phyloP scores from a whole-genome alignment of 805 yeast genomes.

The Grigorovia humatica region DNA sequence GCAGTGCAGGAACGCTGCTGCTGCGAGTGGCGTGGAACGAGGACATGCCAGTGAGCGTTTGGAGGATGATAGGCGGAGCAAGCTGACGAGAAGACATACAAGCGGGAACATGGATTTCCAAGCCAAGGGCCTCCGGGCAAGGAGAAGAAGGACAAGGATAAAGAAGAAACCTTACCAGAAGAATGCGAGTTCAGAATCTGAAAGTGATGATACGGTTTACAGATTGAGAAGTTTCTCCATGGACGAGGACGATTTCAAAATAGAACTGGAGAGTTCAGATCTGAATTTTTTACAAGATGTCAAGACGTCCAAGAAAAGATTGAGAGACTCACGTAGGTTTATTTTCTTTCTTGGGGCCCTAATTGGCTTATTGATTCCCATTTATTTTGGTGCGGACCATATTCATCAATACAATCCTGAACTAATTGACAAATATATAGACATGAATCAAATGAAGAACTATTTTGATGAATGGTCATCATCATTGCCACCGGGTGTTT shows the following conservation, averaged over 20 bases:
- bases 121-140: background rate
- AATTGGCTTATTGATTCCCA: slow-evolving; percentile 56
- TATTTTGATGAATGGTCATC: slow-evolving; percentile 66
- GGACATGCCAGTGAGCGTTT: background rate
- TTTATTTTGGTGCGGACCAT: slow-evolving; percentile 41
- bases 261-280: background rate
- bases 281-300: background rate
- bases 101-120: background rate
- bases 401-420: slow-evolving; percentile 19
- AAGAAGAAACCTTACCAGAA: too few relatives aligned
- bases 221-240: background rate
- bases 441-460: slow-evolving; percentile 49
- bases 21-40: background rate
- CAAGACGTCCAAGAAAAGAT: slow-evolving; percentile 4
- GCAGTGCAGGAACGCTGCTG: background rate
- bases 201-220: background rate
- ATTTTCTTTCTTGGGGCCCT: slow-evolving; percentile 63
- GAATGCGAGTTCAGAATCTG: background rate
- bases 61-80: background rate
- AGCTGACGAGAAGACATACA: background rate
- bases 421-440: slow-evolving; percentile 37
- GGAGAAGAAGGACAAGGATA: background rate
- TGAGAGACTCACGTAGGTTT: slow-evolving; percentile 44
- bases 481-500: slow-evolving; percentile 55
- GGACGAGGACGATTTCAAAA: background rate